Conservation (phyloP, 805 yeast species). For the Sporopachydermia quercuum region DNA sequence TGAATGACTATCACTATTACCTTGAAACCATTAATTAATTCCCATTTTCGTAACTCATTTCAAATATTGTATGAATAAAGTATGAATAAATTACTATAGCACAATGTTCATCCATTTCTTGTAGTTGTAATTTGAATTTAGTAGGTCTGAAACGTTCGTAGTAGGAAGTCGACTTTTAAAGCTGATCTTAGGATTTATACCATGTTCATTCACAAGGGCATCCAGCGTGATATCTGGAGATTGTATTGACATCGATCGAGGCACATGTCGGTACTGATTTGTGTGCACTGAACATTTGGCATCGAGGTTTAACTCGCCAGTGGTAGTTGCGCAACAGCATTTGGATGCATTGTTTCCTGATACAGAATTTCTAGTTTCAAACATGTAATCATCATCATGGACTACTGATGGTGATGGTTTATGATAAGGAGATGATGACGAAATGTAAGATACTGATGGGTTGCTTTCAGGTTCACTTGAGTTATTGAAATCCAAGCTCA, state of each 20-base stretch:
- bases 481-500: not conserved
- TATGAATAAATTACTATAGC: not conserved
- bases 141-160: not conserved
- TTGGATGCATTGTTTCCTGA: not conserved
- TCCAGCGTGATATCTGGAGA: not conserved
- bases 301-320: not conserved
- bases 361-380: not conserved
- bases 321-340: not conserved
- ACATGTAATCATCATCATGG: not conserved
- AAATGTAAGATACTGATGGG: not conserved
- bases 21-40: no score
- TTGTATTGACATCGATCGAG: not conserved
- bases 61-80: no score
- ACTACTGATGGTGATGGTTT: not conserved
- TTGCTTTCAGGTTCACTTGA: not conserved
- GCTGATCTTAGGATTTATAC: not conserved
- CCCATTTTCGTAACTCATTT: no score
- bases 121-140: not conserved
- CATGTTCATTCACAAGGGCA: not conserved
- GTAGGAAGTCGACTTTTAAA: not conserved
- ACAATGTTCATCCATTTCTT: constrained; percentile 1
- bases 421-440: not conserved
- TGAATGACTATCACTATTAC: no score
- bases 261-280: not conserved
- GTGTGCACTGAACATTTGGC: not conserved